A percentile compares a stretch with the other conserved stretches of the same genome.
phyloP scores from a whole-genome alignment of 1,284 basidiomycete species.

The Sparassis latifolia region DNA sequence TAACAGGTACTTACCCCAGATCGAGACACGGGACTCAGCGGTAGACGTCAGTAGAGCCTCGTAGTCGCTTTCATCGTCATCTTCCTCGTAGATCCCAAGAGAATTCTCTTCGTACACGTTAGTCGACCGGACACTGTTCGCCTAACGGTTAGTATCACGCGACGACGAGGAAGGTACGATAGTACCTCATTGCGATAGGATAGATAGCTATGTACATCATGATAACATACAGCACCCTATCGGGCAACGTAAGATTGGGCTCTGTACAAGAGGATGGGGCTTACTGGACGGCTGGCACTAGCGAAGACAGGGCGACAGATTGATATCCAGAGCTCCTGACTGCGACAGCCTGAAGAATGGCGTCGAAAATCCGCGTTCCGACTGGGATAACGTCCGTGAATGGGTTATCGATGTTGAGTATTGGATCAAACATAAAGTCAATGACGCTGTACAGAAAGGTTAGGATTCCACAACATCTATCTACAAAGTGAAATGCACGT shows the following conservation, averaged over 20 bases:
- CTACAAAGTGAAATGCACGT: conserved; percentile 15
- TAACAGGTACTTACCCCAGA: conserved; percentile 73
- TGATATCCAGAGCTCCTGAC: conserved; percentile 88
- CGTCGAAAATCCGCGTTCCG: conserved; percentile 59
- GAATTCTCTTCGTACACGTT: conserved; percentile 96
- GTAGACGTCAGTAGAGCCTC: conserved; percentile 23
- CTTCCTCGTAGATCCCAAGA: conserved; percentile 62
- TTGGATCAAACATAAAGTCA: conserved; percentile 86
- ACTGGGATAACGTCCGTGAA: conserved; percentile 67
- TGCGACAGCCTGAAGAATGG: conserved; percentile 68
- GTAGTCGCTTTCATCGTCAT: conserved; percentile 47
- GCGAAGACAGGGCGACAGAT: conserved; percentile 61
- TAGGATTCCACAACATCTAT: not conserved
- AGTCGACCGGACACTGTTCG: conserved; percentile 80
- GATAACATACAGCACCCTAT: conserved; percentile 75
- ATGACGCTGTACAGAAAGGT: conserved; percentile 41
- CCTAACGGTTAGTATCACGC: too few relatives aligned
- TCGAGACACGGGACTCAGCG: conserved; percentile 43
- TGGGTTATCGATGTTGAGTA: conserved; percentile 82
- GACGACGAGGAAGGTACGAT: too few relatives aligned
- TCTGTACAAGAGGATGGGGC: conserved; percentile 19
- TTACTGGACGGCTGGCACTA: conserved; percentile 72
- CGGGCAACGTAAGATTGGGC: conserved; percentile 1
- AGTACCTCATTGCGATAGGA: conserved; percentile 68
- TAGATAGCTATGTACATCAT: conserved; percentile 87